Evolutionary conservation across 2,329 filamentous ascomycete genomes (phyloP), one percentile per base, ranked within the genome.

Genomic region (Trichoderma pleuroti): DNA sequence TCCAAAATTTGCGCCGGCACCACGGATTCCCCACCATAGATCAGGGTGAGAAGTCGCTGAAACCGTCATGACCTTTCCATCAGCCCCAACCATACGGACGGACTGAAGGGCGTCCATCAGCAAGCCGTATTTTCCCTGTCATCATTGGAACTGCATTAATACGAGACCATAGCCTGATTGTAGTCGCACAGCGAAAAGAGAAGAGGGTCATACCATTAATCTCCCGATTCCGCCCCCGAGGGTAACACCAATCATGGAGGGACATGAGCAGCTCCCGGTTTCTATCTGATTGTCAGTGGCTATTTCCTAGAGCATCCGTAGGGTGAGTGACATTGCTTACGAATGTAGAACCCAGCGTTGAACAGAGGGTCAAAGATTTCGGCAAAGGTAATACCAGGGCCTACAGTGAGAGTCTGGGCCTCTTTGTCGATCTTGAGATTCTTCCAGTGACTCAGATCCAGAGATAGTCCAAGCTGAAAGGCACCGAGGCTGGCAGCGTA

Each of bases 221-320:
- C 65, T 39, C 5, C 65, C 65, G 49, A 68, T 46, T 18, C 65
- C 65, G 30, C 65, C 65, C 0, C 65, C 65, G 18, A 68, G 46
- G 26, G 65, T 59, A 21, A 68, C 65, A 26, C 65, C 65, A 49
- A 68, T 60, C 36, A 68, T 59, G 3, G 65, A 68, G 26, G 65
- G 65, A 7, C 65, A 68, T 26, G 65, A 68, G 26, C 65, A 68
- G 8, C 65, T 68, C 5, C 65, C 65, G 18, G 65, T 68, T n/a
- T 68, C 65, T 68, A 49, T 9, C 4, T 9, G 9, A 1, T 16
- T 12, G 9, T 68, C 7, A 68, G 36, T n/a, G n/a, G 5, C 1
- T 1, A 24, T 6, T 6, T 7, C 16, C 16, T 9, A 28, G 18
- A 26, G 6, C 2, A 16, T 32, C 18, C n/a, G 12, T 18, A 21